A percentile compares a stretch with the other conserved stretches of the same genome.
These are phyloP conservation scores for Colletotrichum sp. DNA, from an alignment of 2,329 filamentous ascomycete species.

Conservation along the genomic window DNA sequence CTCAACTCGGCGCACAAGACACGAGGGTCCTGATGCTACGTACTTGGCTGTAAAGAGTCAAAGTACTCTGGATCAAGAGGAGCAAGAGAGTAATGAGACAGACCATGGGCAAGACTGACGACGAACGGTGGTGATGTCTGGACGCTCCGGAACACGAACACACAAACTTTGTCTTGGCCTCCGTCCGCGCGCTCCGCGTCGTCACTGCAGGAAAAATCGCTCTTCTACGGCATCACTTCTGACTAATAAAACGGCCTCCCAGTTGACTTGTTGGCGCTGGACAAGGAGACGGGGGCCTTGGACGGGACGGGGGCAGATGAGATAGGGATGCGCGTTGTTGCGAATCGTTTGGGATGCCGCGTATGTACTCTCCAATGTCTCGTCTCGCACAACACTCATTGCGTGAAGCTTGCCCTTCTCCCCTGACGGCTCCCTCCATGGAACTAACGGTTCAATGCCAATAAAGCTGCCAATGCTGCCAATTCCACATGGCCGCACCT, in stretches of 20 bases:
- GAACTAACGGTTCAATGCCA: not conserved
- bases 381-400: not conserved
- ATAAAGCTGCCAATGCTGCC: not conserved
- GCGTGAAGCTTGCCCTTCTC: not conserved
- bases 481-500: not conserved
- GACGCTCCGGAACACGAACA: not conserved
- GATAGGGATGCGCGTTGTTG: not conserved
- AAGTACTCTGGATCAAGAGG: not conserved
- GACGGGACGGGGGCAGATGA: not conserved
- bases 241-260: constrained; percentile 5
- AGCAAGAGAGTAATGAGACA: not conserved
- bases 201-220: not conserved
- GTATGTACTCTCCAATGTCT: not conserved
- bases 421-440: not conserved
- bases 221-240: not conserved
- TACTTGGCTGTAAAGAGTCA: not conserved
- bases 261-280: not conserved
- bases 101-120: not conserved
- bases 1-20: not conserved
- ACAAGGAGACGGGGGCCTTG: not conserved
- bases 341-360: not conserved
- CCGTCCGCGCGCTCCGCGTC: not conserved
- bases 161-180: not conserved
- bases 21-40: not conserved
- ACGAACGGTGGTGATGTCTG: not conserved